phyloP scores from a whole-genome alignment of 1,139 yeast genomes.

The Geotrichum cucujoidarum region DNA sequence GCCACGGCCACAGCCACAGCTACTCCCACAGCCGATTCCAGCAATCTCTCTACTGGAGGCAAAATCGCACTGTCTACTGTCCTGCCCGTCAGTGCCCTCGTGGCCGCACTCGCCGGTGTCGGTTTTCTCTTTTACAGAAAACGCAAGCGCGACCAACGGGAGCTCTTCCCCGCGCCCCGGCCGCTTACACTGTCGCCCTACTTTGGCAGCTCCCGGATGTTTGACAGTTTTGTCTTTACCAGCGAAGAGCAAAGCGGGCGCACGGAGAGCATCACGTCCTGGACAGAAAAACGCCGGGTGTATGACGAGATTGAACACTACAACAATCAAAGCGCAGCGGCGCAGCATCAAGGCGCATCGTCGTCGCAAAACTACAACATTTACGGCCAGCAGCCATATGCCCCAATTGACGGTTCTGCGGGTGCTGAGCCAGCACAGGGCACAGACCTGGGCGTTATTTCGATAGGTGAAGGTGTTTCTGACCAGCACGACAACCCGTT shows the following conservation, averaged over 20 bases:
- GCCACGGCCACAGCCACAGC: slow-evolving; percentile 3
- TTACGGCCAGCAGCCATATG: slow-evolving; percentile 9
- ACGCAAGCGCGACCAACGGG: slow-evolving; percentile 11
- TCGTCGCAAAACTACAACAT: slow-evolving; percentile 2
- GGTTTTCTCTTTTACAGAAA: slow-evolving; percentile 24
- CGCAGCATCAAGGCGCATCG: background rate
- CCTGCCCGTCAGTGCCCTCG: slow-evolving; percentile 31
- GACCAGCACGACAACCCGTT: slow-evolving; percentile 17
- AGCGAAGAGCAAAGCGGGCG: slow-evolving; percentile 20
- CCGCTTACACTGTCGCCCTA: slow-evolving; percentile 17
- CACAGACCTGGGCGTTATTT: slow-evolving; percentile 13
- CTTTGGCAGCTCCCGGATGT: slow-evolving; percentile 8
- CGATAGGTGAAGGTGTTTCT: slow-evolving; percentile 13
- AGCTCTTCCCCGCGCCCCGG: slow-evolving; percentile 12
- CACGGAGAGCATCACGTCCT: slow-evolving; percentile 29
- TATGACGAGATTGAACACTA: slow-evolving; percentile 22
- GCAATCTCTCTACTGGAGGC: slow-evolving; percentile 27
- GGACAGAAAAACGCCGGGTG: slow-evolving; percentile 31
- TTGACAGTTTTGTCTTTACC: slow-evolving; percentile 6
- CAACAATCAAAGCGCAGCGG: background rate
- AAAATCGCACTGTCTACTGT: slow-evolving; percentile 37
- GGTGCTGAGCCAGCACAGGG: background rate
- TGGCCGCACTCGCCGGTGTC: slow-evolving; percentile 23
- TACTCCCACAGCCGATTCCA: slow-evolving; percentile 9
- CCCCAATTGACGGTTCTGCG: slow-evolving; percentile 1